phyloP scores from a whole-genome alignment of 2,329 filamentous ascomycete genomes.

The Fusarium begoniae region DNA sequence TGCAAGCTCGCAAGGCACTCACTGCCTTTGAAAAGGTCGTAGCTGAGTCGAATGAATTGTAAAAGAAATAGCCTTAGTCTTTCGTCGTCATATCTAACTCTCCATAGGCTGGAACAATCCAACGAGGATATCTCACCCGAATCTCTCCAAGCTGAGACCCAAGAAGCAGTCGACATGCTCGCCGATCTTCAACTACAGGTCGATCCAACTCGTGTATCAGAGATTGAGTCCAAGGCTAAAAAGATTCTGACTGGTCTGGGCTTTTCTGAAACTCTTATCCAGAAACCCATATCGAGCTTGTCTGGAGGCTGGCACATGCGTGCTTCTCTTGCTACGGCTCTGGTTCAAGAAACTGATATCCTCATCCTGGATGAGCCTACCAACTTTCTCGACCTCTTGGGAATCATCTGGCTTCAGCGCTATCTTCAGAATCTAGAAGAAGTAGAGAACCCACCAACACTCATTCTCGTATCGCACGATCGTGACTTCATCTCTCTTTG shows the following conservation, averaged over 20 bases:
- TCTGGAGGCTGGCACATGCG: slow-evolving; percentile 84
- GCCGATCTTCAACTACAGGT: slow-evolving; percentile 73
- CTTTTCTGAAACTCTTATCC: slow-evolving; percentile 70
- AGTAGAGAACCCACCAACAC: slow-evolving; percentile 65
- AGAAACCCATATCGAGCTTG: slow-evolving; percentile 68
- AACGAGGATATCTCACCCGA: slow-evolving; percentile 65
- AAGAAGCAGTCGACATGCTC: slow-evolving; percentile 75
- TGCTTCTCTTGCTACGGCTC: slow-evolving; percentile 68
- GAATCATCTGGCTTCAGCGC: slow-evolving; percentile 85
- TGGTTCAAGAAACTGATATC: slow-evolving; percentile 79
- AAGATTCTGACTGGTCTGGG: slow-evolving; percentile 75
- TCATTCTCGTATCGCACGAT: slow-evolving; percentile 86
- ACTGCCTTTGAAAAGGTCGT: slow-evolving; percentile 74
- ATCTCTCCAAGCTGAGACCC: slow-evolving; percentile 69
- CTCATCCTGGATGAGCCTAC: slow-evolving; percentile 88
- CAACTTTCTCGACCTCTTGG: slow-evolving; percentile 84
- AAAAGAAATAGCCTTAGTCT: slow-evolving; percentile 31
- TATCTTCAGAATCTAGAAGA: slow-evolving; percentile 70
- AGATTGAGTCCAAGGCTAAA: slow-evolving; percentile 72
- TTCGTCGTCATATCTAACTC: background rate
- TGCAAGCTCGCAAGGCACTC: slow-evolving; percentile 79
- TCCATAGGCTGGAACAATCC: slow-evolving; percentile 57
- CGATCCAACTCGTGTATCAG: slow-evolving; percentile 70
- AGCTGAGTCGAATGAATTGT: slow-evolving; percentile 64
- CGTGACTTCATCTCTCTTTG: slow-evolving; percentile 81